Evolutionary conservation across 805 yeast species (phyloP), one percentile per base, ranked within the genome.

Genomic region (Pichia exigua): DNA sequence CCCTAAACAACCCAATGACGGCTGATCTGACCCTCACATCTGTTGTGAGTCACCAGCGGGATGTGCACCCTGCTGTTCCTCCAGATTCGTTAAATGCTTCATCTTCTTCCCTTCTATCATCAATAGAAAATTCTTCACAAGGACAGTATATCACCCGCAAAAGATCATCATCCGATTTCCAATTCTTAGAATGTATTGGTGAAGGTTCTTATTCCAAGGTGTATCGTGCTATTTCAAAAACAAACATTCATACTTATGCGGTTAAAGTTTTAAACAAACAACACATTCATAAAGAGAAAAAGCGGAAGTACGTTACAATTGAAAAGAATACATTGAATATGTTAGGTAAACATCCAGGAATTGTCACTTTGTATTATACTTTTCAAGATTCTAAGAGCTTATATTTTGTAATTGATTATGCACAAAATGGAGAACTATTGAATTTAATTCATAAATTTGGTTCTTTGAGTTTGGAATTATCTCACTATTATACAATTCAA

Each of bases 141-240:
- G 18, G 8, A 9, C 27, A 21, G 6, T 18, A 15, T 22, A 15
- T 12, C 12, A 44, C 54, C 3, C 63, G 72, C 53, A 77, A 73
- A 60, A 69, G 78, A 59, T 70, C 85, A 21, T 95, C 89, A 13
- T 81, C 83, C 57, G 99, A 94, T 64, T 94, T 91, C 67, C 85
- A 82, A 56, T 89, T 94, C 64, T 95, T 96, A 11, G 82, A 87
- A 18, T 82, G 85, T 44, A 78, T 94, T 24, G 99, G 99, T 6
- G 96, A 89, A 65, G 99, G 99, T 1, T 89, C 97, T 9, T 94
- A 92, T 65, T 91, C 98, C 12, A 88, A 95, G 7, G 99, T 92
- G 11, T 87, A 81, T 60, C 85, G 87, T 52, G 99, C 96, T 0
- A 73, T 85, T 6, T 97, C 92, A 55, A 64, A 81, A 24, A 83